Base-by-base conservation (phyloP, 148 eudicot species). In the Rhododendron williamsianum region DNA sequence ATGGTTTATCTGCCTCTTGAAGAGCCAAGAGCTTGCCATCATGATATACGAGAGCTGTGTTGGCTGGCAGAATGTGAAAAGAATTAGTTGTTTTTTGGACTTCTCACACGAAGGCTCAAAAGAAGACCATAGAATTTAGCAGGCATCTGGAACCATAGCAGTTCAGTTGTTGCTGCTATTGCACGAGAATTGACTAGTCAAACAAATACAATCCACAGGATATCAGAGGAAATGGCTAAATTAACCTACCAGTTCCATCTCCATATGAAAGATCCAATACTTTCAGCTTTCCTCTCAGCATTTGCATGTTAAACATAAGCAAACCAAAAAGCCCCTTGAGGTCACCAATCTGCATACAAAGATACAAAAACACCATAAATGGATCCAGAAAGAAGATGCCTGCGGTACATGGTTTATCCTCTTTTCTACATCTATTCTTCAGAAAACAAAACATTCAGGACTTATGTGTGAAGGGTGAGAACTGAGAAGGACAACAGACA, bases 11-110 rank as follows among this genome's bases (percentile, higher is more conserved):
- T 65, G 76, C 94, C 91, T 97, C 99, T 23, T 90, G 86, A 84
- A 97, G 98, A 6, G 98, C 98, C 91, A 97, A 88, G 84, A 97
- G 96, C 83, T 94, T 97, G 78, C 98, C 95, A 73, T 97, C 90
- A 85, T 97, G 99, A 90, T 97, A 97, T 56, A 95, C 81, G 41
- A 97, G 91, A 89, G 98, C 96, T 52, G 99, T 97, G 85, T 97
- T 97, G 84, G 93, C 99, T 97, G 94, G 52, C 86, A 84, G 48
- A 86, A 54, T 58, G 54, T 18, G 72, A 88, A 65, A 77, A 83
- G 19, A 49, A 23, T 87, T 41, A 80, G 78, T 46, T 23, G 56
- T 25, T 63, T 76, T 49, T 18, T 4, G 0, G 56, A 36, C 35
- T 27, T 36, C 27, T 83, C 72, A 83, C 52, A 23, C 52, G 33